Conservation (phyloP, 2,329 filamentous ascomycete genomes). For the Pseudogymnoascus pannorum region DNA sequence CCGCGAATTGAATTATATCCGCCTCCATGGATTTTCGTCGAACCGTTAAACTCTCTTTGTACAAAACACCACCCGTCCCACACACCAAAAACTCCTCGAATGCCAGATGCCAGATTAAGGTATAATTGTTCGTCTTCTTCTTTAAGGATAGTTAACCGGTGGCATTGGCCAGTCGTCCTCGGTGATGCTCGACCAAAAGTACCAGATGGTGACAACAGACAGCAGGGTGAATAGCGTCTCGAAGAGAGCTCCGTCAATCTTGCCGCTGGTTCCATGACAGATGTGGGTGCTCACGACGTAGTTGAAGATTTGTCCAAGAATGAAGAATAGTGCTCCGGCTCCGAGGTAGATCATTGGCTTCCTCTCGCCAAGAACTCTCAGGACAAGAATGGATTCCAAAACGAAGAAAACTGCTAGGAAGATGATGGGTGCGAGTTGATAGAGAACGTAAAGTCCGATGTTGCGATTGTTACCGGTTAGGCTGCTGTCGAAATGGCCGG, state of each 20-base stretch:
- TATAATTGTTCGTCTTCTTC: conserved; percentile 34
- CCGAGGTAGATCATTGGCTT: conserved; percentile 88
- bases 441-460: conserved; percentile 87
- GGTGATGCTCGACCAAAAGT: conserved; percentile 98
- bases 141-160: conserved; percentile 15
- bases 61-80: not conserved
- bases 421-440: conserved; percentile 80
- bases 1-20: conserved; percentile 7
- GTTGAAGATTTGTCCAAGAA: conserved; percentile 90
- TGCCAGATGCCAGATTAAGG: conserved; percentile 22
- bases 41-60: conserved; percentile 5
- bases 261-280: conserved; percentile 72
- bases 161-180: conserved; percentile 91
- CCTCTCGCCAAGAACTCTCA: conserved; percentile 77
- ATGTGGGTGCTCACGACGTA: conserved; percentile 89
- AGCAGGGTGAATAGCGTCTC: conserved; percentile 87
- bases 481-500: conserved; percentile 64
- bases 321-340: conserved; percentile 72
- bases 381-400: conserved; percentile 74
- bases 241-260: conserved; percentile 89
- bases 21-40: not conserved
- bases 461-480: conserved; percentile 56
- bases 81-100: conserved; percentile 5
- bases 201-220: conserved; percentile 76
- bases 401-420: conserved; percentile 85